Evolutionary conservation across 78 protist species (phyloP).

Genomic region (Pigoraptor vietnamica): DNA sequence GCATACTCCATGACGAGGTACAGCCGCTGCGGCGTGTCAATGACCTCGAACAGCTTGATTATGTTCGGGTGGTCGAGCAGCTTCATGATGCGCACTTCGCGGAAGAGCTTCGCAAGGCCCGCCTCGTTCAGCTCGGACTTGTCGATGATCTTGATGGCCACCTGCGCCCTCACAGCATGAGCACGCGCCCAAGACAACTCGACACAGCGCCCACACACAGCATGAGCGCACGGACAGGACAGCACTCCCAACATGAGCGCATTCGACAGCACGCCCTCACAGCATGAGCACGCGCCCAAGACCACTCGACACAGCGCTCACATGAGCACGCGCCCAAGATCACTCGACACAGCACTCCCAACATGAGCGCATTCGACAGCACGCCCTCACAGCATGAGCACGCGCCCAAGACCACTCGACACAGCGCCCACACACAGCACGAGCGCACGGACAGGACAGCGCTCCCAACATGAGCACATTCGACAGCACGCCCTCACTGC

Average conservation of each 20-base stretch:
- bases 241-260: too few species aligned
- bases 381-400: not conserved
- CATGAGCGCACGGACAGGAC: not conserved
- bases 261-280: not conserved
- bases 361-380: not conserved
- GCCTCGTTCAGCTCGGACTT: not conserved
- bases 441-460: not conserved
- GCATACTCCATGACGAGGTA: constrained; percentile 60
- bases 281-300: not conserved
- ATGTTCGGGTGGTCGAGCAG: constrained; percentile 75
- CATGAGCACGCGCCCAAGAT: not conserved
- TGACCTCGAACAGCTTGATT: constrained; percentile 67
- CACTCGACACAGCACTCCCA: not conserved
- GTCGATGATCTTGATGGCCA: constrained; percentile 39
- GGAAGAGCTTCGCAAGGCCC: constrained; percentile 1
- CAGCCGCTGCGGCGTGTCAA: constrained; percentile 67
- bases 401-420: not conserved
- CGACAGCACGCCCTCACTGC: not conserved
- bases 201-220: not conserved
- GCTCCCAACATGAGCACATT: too few species aligned
- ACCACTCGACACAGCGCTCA: not conserved
- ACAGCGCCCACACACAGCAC: not conserved
- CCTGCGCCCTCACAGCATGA: not conserved
- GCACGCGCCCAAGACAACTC: not conserved
- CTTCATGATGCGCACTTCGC: constrained; percentile 79